These are phyloP conservation scores for Sphaerulina vaccinii DNA, from an alignment of 2,329 filamentous ascomycete species.

Conservation along the genomic window DNA sequence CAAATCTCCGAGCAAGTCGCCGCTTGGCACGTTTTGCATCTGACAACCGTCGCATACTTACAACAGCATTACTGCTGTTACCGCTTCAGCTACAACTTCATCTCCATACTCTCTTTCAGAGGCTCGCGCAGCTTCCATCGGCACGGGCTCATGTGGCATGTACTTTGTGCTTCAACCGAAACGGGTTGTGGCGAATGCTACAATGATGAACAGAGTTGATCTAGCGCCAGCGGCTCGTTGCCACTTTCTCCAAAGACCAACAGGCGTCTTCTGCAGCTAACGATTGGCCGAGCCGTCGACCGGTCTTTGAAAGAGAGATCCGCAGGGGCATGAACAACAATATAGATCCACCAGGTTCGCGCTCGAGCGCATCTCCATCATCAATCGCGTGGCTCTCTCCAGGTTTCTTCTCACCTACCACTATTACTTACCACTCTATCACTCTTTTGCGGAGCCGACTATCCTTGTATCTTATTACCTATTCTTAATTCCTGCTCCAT, in stretches of 20 bases:
- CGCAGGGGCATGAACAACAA: constrained; percentile 15
- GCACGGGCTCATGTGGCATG: neutral
- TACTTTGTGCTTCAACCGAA: neutral
- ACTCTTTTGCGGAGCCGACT: constrained; percentile 9
- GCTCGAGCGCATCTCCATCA: constrained; percentile 2
- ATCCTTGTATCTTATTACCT: constrained; percentile 2
- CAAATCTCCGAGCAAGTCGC: neutral
- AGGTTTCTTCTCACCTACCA: constrained; percentile 5
- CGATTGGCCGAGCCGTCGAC: constrained; percentile 10
- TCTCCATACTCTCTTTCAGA: neutral
- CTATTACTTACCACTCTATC: neutral
- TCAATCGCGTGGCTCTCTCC: constrained; percentile 14
- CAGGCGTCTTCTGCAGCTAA: constrained; percentile 1
- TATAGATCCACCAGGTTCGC: neutral
- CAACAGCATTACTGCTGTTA: neutral
- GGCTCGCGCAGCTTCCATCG: too few species aligned
- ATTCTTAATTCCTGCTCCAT: constrained; percentile 2
- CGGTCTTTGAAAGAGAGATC: constrained; percentile 13
- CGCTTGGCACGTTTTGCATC: neutral
- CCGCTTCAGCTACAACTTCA: too few species aligned
- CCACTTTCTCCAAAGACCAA: constrained; percentile 6
- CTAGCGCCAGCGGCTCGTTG: constrained; percentile 7
- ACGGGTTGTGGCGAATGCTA: neutral
- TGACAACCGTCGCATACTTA: too few species aligned
- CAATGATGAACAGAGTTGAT: constrained; percentile 4